Evolutionary conservation across 192 early-diverging fungal genomes (phyloP).

Genomic region (Umbelopsis sp.): DNA sequence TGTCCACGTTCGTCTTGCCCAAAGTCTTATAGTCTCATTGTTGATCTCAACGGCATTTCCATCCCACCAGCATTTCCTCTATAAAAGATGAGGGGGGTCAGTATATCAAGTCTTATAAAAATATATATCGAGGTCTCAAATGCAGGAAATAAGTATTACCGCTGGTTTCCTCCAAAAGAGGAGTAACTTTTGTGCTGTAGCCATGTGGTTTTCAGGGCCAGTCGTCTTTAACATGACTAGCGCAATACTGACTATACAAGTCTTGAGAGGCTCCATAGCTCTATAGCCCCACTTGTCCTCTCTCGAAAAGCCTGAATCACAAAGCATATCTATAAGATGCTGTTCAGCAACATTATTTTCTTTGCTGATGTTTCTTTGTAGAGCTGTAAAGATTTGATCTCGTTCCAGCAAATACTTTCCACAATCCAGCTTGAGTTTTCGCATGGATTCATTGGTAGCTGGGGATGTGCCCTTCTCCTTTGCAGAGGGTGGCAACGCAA

Average conservation of each 20-base stretch:
- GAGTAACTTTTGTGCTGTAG: slow-evolving; percentile 74
- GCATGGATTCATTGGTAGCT: slow-evolving; percentile 28
- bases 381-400: slow-evolving; percentile 73
- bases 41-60: slow-evolving; percentile 65
- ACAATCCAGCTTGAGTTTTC: slow-evolving; percentile 62
- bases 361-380: slow-evolving; percentile 74
- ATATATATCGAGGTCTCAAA: slow-evolving; percentile 1
- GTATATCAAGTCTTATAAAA: neutral
- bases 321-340: slow-evolving; percentile 84
- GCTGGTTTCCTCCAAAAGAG: slow-evolving; percentile 85
- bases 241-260: slow-evolving; percentile 70
- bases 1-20: slow-evolving; percentile 82
- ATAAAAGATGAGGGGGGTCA: neutral
- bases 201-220: slow-evolving; percentile 65
- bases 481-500: slow-evolving; percentile 43
- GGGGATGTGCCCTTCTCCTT: slow-evolving; percentile 1
- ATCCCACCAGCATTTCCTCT: slow-evolving; percentile 87
- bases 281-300: slow-evolving; percentile 78
- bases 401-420: slow-evolving; percentile 66
- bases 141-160: slow-evolving; percentile 40
- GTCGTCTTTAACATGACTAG: slow-evolving; percentile 73
- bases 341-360: slow-evolving; percentile 69
- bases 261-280: slow-evolving; percentile 66
- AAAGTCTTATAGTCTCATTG: slow-evolving; percentile 60
- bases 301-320: slow-evolving; percentile 73